Conservation (phyloP, 1,284 basidiomycete genomes). For the Fomitopsis schrenkii region DNA sequence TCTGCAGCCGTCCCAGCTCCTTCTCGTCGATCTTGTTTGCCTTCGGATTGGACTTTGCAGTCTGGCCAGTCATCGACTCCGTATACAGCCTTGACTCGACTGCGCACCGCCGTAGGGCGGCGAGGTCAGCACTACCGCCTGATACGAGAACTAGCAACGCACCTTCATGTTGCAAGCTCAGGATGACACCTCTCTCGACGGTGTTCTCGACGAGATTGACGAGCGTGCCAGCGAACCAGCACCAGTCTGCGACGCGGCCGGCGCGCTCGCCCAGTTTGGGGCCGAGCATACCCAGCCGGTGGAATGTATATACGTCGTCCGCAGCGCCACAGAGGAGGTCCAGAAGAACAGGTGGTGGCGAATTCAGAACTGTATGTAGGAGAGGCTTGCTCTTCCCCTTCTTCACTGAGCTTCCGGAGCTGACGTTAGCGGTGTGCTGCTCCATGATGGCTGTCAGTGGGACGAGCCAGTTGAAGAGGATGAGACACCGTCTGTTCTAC, state of each 20-base stretch:
- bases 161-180: slow-evolving; percentile 59
- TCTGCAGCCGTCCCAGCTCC: slow-evolving; percentile 61
- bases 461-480: slow-evolving; percentile 78
- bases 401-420: slow-evolving; percentile 11
- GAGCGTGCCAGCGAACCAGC: slow-evolving; percentile 74
- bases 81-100: slow-evolving; percentile 68
- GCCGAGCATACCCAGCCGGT: slow-evolving; percentile 64
- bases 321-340: slow-evolving; percentile 69
- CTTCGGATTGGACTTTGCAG: slow-evolving; percentile 61
- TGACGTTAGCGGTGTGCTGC: slow-evolving; percentile 39
- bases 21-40: slow-evolving; percentile 61
- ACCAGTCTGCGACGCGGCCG: slow-evolving; percentile 73
- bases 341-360: slow-evolving; percentile 78
- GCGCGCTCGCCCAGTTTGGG: slow-evolving; percentile 61
- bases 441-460: slow-evolving; percentile 65
- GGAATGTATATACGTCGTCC: slow-evolving; percentile 73
- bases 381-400: slow-evolving; percentile 48
- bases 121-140: not conserved
- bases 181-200: slow-evolving; percentile 67
- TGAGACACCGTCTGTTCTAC: slow-evolving; percentile 61
- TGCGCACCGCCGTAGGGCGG: slow-evolving; percentile 20
- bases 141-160: slow-evolving; percentile 9
- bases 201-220: slow-evolving; percentile 77
- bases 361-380: slow-evolving; percentile 67
- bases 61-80: slow-evolving; percentile 70